Percentiles rank a stretch among this genome's conserved stretches.
Conservation (phyloP, 2,329 filamentous ascomycete genomes). For the Didymella pinodella region DNA sequence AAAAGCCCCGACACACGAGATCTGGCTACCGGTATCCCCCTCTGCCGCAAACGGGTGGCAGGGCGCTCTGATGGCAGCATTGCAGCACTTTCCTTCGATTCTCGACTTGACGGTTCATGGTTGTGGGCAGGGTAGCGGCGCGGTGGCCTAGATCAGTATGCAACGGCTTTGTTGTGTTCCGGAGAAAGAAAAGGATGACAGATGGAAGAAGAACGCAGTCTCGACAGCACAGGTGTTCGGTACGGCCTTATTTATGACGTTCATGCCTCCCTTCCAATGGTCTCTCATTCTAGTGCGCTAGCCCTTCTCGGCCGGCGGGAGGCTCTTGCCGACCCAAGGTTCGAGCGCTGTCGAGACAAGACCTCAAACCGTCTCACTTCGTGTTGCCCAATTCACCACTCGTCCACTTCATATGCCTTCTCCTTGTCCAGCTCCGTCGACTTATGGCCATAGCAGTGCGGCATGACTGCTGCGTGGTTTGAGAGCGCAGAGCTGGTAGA, state of each 20-base stretch:
- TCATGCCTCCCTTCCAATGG: slow-evolving; percentile 2
- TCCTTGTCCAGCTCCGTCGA: background rate
- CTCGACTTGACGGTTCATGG: background rate
- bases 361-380: slow-evolving; percentile 3
- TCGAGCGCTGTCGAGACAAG: slow-evolving; percentile 3
- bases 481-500: background rate
- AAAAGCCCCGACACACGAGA: background rate
- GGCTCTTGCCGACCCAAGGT: slow-evolving; percentile 17
- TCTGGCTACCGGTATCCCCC: background rate
- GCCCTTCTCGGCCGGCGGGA: slow-evolving; percentile 12
- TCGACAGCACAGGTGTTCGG: slow-evolving; percentile 10
- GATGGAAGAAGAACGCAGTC: slow-evolving; percentile 9
- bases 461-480: background rate
- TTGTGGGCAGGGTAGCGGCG: background rate
- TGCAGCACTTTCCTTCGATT: background rate
- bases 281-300: background rate
- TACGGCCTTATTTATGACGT: slow-evolving; percentile 15
- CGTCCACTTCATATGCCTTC: background rate
- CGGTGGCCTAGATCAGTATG: background rate
- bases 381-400: background rate
- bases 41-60: slow-evolving; percentile 15
- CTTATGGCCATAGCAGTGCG: background rate
- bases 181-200: background rate
- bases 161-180: background rate
- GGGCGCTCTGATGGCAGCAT: slow-evolving; percentile 5